Evolutionary conservation across 257 asterid genomes (phyloP).

Genomic region (Ilex aquifolium): DNA sequence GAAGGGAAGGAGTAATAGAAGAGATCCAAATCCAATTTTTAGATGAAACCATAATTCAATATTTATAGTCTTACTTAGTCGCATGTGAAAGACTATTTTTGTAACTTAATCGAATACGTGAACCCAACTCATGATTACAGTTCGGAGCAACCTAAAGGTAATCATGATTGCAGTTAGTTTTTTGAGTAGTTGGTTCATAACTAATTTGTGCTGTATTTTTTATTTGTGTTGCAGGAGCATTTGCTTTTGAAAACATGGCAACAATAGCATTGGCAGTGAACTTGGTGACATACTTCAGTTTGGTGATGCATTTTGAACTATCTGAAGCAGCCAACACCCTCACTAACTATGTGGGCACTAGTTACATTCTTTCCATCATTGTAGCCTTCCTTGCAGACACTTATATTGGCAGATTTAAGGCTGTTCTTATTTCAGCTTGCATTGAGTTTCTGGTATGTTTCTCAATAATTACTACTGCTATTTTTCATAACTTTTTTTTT

Average conservation of each 20-base stretch:
- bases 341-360: slow-evolving; percentile 50
- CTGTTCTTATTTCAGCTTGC: slow-evolving; percentile 32
- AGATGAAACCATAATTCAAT: no score
- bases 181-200: neutral
- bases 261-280: slow-evolving; percentile 40
- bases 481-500: neutral
- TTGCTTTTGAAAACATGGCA: slow-evolving; percentile 47
- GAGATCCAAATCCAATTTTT: no score
- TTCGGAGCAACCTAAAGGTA: neutral
- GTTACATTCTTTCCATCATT: slow-evolving; percentile 49
- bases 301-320: slow-evolving; percentile 47
- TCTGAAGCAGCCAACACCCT: slow-evolving; percentile 59
- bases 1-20: no score
- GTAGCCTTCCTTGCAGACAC: slow-evolving; percentile 59
- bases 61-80: no score
- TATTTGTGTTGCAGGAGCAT: slow-evolving; percentile 27
- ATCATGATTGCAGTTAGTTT: neutral
- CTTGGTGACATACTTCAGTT: slow-evolving; percentile 44
- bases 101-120: neutral
- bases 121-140: neutral
- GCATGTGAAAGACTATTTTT: no score
- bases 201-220: neutral
- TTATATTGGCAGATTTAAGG: slow-evolving; percentile 47
- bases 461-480: no score
- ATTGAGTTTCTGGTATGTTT: slow-evolving; percentile 45